A percentile compares a stretch with the other conserved stretches of the same genome.
phyloP scores from a whole-genome alignment of 805 yeast species.

The Cyberlindnera xishuangbannaensis region DNA sequence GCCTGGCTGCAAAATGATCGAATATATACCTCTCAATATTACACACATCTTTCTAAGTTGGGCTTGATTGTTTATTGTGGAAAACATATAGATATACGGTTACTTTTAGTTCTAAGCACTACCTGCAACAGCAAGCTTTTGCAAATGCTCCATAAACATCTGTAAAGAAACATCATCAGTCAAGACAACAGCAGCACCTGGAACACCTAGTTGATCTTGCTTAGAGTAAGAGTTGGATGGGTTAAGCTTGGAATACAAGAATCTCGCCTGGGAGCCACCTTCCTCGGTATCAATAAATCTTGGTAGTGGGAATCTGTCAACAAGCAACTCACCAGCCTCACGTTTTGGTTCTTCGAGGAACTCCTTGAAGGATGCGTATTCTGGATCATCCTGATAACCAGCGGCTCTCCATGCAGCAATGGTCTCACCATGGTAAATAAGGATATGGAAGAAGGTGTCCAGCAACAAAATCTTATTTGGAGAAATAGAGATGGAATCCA shows the following conservation, averaged over 20 bases:
- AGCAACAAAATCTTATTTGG: constrained; percentile 51
- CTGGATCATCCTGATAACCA: constrained; percentile 57
- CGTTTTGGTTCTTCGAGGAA: constrained; percentile 56
- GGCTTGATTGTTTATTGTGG: no score
- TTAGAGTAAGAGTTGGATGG: constrained; percentile 54
- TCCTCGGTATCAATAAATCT: constrained; percentile 69
- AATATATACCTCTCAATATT: no score
- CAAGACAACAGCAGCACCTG: constrained; percentile 35
- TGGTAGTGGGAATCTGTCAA: constrained; percentile 67
- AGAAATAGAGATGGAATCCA: constrained; percentile 58
- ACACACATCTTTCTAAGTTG: no score
- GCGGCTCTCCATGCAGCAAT: constrained; percentile 64
- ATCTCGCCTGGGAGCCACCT: constrained; percentile 73
- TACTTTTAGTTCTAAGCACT: constrained; percentile 5
- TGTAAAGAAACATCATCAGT: constrained; percentile 45
- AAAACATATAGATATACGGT: no score
- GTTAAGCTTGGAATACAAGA: constrained; percentile 61
- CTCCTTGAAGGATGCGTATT: constrained; percentile 51
- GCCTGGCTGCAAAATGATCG: no score
- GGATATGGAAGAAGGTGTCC: constrained; percentile 65
- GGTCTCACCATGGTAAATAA: constrained; percentile 60
- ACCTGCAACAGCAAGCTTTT: constrained; percentile 20
- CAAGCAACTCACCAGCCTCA: constrained; percentile 59
- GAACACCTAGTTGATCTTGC: constrained; percentile 28
- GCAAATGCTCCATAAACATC: constrained; percentile 32